Evolutionary conservation across 2,329 filamentous ascomycete species (phyloP), one percentile per base, ranked within the genome.

Genomic region (Pezicula carpinea): DNA sequence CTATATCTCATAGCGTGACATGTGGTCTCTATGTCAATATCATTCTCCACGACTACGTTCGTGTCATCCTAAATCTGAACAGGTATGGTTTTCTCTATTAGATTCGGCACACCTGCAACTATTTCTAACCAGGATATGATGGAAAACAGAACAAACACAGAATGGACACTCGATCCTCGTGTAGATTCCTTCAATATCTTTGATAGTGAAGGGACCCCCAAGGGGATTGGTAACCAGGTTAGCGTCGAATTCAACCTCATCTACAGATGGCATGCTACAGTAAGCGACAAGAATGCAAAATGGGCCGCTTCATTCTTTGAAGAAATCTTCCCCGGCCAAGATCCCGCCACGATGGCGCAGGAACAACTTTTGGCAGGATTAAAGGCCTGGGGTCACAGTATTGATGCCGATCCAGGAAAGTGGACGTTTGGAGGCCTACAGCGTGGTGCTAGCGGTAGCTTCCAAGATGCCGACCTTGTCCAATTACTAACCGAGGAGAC

Each of bases 211-310:
- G 76, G 79, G 1, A 78, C 83, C 0, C 80, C 85, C 35, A 73
- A 80, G n/a, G 89, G 86, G 34, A 79, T 86, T 0, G 89, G 89
- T 39, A 95, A 92, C 59, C 82, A 86, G 55, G 87, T 91, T 7
- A 90, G 87, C 0, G 86, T 85, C 7, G 89, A 95, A 68, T 95
- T 95, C 72, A 93, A 93, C 62, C 75, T 95, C 6, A 84, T 86
- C 53, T 95, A 95, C 64, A 77, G 89, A 51, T 93, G 88, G 87
- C 89, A 93, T 69, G 87, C 86, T 4, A 82, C 83, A 57, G 87
- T 92, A 56, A 76, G 74, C 34, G 76, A 80, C 48, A 82, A 80
- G 51, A 89, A 95, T 57, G 89, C 92, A 61, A 74, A 82, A 54
- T 95, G 88, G 88, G 83, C 89, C n/a, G 75, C 8, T 75, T 88